Evolutionary conservation across 306 rosid species (phyloP).

Genomic region (Boehmeria nivea): DNA sequence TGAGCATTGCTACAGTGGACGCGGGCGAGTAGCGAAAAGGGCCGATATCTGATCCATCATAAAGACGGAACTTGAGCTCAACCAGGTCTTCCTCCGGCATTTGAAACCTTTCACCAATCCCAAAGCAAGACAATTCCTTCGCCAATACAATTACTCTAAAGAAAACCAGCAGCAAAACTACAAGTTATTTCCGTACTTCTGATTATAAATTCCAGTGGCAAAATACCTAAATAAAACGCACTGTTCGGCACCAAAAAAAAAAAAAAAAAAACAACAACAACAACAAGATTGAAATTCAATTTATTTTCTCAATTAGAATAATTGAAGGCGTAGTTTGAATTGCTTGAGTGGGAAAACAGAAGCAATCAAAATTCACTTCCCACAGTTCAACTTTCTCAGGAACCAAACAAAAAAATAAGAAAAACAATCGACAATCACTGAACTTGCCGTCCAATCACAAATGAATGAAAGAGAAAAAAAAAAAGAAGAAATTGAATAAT

Average conservation of each 20-base stretch:
- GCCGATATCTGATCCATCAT: slow-evolving; percentile 87
- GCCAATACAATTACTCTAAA: background rate
- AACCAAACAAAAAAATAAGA: background rate
- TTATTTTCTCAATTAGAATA: too few species aligned
- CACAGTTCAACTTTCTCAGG: too few species aligned
- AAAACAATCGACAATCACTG: background rate
- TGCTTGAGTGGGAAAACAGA: too few species aligned
- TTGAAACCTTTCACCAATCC: slow-evolving; percentile 32
- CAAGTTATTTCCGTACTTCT: background rate
- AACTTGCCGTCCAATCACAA: background rate
- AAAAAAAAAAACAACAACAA: too few species aligned
- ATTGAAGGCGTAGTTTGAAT: too few species aligned
- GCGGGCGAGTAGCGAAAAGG: slow-evolving; percentile 74
- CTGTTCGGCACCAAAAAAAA: too few species aligned
- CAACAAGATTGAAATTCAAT: too few species aligned
- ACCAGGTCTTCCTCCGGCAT: slow-evolving; percentile 86
- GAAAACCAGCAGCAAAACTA: background rate
- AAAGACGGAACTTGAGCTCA: slow-evolving; percentile 86
- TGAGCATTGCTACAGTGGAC: slow-evolving; percentile 62
- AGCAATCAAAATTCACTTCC: too few species aligned
- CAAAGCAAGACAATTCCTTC: background rate
- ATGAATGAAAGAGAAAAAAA: too few species aligned
- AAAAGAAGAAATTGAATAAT: background rate
- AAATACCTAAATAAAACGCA: background rate
- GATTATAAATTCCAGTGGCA: too few species aligned